These are phyloP conservation scores for Abeoforma whisleri DNA, from an alignment of 78 protist genomes.

Conservation along the genomic window DNA sequence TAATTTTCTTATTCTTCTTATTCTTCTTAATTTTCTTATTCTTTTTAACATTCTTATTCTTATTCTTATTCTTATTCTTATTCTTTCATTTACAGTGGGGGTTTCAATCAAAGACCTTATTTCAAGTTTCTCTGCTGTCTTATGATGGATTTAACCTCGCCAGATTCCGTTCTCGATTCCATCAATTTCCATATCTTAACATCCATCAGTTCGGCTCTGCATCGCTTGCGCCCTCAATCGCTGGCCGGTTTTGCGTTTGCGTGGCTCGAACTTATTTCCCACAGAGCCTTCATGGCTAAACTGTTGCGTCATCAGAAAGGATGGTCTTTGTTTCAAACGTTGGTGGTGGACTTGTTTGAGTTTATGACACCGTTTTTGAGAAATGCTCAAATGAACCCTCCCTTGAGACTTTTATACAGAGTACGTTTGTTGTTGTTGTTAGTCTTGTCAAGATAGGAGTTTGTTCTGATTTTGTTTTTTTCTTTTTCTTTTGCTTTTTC, in stretches of 20 bases:
- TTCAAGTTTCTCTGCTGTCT: constrained; percentile 62
- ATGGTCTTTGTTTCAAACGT: constrained; percentile 64
- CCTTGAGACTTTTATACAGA: constrained; percentile 68
- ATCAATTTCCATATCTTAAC: constrained; percentile 47
- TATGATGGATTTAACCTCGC: constrained; percentile 54
- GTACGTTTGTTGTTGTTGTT: too few species aligned
- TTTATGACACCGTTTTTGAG: constrained; percentile 80
- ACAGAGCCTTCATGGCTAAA: constrained; percentile 80
- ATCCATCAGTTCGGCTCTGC: constrained; percentile 59
- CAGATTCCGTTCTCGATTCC: constrained; percentile 58
- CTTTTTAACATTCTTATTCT: too few species aligned
- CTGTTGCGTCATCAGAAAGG: constrained; percentile 58
- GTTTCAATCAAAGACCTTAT: constrained; percentile 82
- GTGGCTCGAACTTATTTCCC: constrained; percentile 89
- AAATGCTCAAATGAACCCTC: constrained; percentile 58
- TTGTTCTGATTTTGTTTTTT: too few species aligned
- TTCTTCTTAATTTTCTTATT: too few species aligned
- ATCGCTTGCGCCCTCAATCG: constrained; percentile 68
- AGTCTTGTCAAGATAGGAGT: too few species aligned
- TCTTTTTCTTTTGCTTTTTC: too few species aligned
- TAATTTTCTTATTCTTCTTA: too few species aligned
- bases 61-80: too few species aligned
- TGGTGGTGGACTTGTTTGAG: constrained; percentile 68
- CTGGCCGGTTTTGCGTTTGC: constrained; percentile 90
- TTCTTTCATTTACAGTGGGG: too few species aligned